These are phyloP conservation scores for Talaromyces rugulosus DNA, from an alignment of 2,329 filamentous ascomycete genomes.

Conservation along the genomic window DNA sequence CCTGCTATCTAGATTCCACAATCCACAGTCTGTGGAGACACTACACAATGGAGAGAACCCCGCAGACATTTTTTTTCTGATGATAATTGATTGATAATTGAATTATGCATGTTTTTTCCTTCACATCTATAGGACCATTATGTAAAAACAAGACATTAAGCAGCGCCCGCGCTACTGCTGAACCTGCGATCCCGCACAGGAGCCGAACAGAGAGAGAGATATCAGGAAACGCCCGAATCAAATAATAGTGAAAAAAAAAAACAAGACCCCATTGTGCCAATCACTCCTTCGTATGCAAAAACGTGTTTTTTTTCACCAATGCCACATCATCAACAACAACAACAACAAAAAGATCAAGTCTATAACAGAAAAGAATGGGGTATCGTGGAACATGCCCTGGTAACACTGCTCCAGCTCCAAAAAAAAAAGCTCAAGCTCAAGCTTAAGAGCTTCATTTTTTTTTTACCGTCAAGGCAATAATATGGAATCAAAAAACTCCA, in stretches of 20 bases:
- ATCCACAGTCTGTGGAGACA: background rate
- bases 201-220: background rate
- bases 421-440: too few relatives aligned
- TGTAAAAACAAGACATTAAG: background rate
- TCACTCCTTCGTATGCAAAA: conserved; percentile 11
- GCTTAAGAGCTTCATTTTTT: background rate
- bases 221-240: background rate
- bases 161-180: background rate
- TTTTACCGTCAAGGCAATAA: background rate
- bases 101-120: background rate
- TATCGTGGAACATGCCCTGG: conserved; percentile 11
- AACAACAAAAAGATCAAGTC: background rate
- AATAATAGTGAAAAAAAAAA: background rate
- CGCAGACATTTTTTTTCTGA: background rate
- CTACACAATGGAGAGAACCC: background rate
- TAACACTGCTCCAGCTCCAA: background rate
- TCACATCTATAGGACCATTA: background rate
- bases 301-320: background rate
- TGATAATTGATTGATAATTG: background rate
- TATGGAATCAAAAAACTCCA: background rate
- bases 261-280: background rate
- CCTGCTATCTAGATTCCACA: background rate
- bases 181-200: background rate
- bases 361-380: conserved; percentile 3
- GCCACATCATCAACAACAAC: background rate